Evolutionary conservation across 352 stramenopile species (phyloP), one percentile per base, ranked within the genome.

Genomic region (Aphanomyces stellatus): DNA sequence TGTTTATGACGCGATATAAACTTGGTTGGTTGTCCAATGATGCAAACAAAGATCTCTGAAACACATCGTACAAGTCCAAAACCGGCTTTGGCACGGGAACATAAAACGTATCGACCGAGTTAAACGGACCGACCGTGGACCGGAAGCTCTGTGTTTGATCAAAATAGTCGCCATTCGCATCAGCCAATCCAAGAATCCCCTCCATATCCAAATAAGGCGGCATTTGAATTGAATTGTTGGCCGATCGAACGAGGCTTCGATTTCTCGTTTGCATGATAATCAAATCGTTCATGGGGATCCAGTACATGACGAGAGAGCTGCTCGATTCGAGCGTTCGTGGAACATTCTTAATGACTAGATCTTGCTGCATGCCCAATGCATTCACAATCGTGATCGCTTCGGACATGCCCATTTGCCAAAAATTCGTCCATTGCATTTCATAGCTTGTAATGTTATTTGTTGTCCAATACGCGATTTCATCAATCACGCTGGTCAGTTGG

Each of bases 331-430:
- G 25, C 1, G 22, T 22, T 2, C 34, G 24, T 4, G 57, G 34
- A 5, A 55, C 35, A 24, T 51, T 65, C 8, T 65, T 65, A 4
- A 65, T 8, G 2, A 25, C 1, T 5, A 51, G 19, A 0, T 53
- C 25, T 24, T 65, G 57, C 25, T 24, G 19, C 35, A 37, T 51
- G 5, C 57, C 57, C 15, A 65, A 25, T 1, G 57, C 57, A 46
- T 65, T 65, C n/a, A 53, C 57, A 28, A 65, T 53, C 24, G 27
- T 31, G 15, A 65, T 53, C 2, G 35, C 17, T 33, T 65, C 57
- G 22, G 57, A 65, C 4, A 65, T 51, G 15, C 57, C 57, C 6
- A 35, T 65, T 13, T 17, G 8, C 34, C 35, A 65, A 8, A 25
- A 17, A 30, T 51, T 65, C 10, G 17, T 33, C 57, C 57, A 65